Conservation (phyloP, 2,329 filamentous ascomycete species). For the Karstenula rhodostoma region DNA sequence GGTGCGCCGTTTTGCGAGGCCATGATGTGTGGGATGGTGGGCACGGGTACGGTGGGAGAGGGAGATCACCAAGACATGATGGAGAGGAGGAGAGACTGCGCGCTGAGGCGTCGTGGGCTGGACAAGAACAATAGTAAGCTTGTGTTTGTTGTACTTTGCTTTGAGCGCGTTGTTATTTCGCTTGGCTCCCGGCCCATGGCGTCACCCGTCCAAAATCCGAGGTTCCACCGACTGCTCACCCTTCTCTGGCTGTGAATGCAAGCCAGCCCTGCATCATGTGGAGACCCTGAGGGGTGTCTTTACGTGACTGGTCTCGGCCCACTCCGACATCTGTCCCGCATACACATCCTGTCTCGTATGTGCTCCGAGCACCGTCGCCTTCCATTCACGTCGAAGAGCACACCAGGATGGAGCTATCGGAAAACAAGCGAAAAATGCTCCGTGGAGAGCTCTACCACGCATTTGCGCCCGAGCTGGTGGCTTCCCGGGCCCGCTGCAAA, state of each 20-base stretch:
- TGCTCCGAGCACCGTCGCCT: neutral
- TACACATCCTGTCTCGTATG: neutral
- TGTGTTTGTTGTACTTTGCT: slow-evolving; percentile 7
- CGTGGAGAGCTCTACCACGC: slow-evolving; percentile 77
- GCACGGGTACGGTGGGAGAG: slow-evolving; percentile 1
- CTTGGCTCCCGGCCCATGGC: slow-evolving; percentile 5
- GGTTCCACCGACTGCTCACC: neutral
- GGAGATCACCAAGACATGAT: slow-evolving; percentile 15
- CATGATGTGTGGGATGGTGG: slow-evolving; percentile 6
- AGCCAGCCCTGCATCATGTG: too few relatives aligned
- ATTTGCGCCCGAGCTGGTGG: slow-evolving; percentile 74
- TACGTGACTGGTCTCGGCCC: neutral
- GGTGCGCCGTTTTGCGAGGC: slow-evolving; percentile 25
- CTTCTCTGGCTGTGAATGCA: too few relatives aligned
- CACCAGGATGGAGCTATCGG: slow-evolving; percentile 36
- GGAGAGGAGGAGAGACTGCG: slow-evolving; percentile 9
- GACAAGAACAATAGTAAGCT: slow-evolving; percentile 28
- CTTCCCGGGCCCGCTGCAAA: slow-evolving; percentile 69
- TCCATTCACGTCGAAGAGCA: neutral
- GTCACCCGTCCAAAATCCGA: slow-evolving; percentile 2
- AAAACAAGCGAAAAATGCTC: slow-evolving; percentile 61
- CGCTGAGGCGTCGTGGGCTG: slow-evolving; percentile 2
- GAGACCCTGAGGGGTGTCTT: too few relatives aligned
- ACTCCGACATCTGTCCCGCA: neutral
- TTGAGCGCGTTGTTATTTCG: slow-evolving; percentile 13